Conservation (phyloP, 1,284 basidiomycete species). For the Caloboletus inedulis region DNA sequence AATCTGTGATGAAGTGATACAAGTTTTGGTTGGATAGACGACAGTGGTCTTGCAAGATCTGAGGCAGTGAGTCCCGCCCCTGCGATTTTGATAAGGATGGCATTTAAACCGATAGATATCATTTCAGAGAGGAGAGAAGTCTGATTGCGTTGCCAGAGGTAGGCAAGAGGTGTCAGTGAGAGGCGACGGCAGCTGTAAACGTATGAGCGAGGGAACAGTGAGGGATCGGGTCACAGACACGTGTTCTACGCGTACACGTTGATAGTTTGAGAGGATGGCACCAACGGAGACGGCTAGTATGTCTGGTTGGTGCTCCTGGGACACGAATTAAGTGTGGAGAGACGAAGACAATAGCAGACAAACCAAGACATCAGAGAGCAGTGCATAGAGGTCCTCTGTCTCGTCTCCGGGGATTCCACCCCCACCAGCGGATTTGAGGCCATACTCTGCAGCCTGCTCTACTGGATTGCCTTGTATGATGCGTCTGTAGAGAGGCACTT, state of each 20-base stretch:
- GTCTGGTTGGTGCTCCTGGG: constrained; percentile 75
- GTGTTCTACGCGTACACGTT: constrained; percentile 95
- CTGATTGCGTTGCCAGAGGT: constrained; percentile 94
- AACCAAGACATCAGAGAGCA: constrained; percentile 81
- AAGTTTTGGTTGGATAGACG: constrained; percentile 74
- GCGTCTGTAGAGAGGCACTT: constrained; percentile 81
- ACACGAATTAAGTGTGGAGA: constrained; percentile 1
- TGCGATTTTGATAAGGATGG: constrained; percentile 93
- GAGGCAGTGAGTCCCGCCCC: constrained; percentile 82
- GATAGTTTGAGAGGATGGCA: constrained; percentile 97
- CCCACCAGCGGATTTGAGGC: constrained; percentile 50
- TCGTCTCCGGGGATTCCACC: constrained; percentile 78
- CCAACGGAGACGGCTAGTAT: constrained; percentile 89
- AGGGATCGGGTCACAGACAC: constrained; percentile 54
- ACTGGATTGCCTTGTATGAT: constrained; percentile 82
- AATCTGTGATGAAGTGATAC: constrained; percentile 78
- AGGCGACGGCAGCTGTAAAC: constrained; percentile 73
- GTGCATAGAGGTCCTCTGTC: constrained; percentile 89
- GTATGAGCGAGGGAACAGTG: constrained; percentile 9
- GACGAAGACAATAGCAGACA: constrained; percentile 10
- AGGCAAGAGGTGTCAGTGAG: constrained; percentile 77
- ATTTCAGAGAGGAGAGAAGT: constrained; percentile 82
- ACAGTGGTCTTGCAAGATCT: constrained; percentile 80
- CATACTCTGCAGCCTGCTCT: constrained; percentile 85
- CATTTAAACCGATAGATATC: constrained; percentile 76